Evolutionary conservation across 768 basidiomycete species (phyloP).

Genomic region (Tricholoma sp.): DNA sequence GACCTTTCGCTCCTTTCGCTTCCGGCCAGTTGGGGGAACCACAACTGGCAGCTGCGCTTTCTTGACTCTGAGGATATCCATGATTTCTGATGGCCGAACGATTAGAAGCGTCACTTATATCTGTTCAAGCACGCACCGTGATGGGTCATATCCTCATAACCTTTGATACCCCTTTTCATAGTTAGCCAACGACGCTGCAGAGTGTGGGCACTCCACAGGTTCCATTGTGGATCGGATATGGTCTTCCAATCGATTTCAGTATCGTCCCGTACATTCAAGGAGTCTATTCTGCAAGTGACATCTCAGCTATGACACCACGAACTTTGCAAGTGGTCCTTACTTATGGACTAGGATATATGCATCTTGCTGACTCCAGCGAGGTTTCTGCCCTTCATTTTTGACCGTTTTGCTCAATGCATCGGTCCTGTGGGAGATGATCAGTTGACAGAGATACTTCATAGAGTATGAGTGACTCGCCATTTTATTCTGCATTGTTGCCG

Average conservation of each 20-base stretch:
- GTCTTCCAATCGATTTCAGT: conserved; percentile 85
- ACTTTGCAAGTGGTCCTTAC: conserved; percentile 35
- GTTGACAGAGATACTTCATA: background rate
- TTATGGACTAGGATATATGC: conserved; percentile 80
- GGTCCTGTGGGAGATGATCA: conserved; percentile 43
- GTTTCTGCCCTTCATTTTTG: conserved; percentile 66
- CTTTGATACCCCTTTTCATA: conserved; percentile 73
- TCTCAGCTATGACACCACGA: background rate
- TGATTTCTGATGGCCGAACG: conserved; percentile 49
- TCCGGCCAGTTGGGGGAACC: conserved; percentile 20
- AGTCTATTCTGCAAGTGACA: conserved; percentile 51
- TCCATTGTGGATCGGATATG: conserved; percentile 71
- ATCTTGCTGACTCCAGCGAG: conserved; percentile 73
- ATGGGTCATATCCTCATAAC: conserved; percentile 76
- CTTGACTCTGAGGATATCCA: conserved; percentile 75
- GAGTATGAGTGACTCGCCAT: conserved; percentile 44
- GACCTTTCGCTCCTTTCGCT: conserved; percentile 45
- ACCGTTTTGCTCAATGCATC: conserved; percentile 68
- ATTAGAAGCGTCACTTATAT: background rate
- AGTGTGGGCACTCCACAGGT: conserved; percentile 78
- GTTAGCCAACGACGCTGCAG: conserved; percentile 78
- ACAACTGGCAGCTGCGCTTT: conserved; percentile 52
- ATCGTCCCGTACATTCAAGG: conserved; percentile 70
- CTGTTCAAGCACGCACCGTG: conserved; percentile 43
- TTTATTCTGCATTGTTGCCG: conserved; percentile 86